Evolutionary conservation across 495 filamentous ascomycete genomes (phyloP).

Genomic region (Lasiosphaeria ovina): DNA sequence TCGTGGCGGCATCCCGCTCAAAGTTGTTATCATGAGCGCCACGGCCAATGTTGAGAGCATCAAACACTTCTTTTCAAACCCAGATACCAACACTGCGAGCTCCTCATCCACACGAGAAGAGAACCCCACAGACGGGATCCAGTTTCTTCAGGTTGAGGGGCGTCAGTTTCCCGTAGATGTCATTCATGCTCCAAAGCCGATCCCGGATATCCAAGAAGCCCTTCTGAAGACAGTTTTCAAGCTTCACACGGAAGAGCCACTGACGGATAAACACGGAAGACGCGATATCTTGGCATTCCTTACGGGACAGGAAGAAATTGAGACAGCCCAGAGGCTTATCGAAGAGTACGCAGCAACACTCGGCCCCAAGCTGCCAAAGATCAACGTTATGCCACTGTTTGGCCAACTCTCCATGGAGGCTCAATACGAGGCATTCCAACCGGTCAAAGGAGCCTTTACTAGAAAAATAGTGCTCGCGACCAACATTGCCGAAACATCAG

Average conservation of each 20-base stretch:
- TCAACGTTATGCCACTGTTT: conserved; percentile 50
- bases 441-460: conserved; percentile 65
- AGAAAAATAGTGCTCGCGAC: conserved; percentile 91
- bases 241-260: conserved; percentile 80
- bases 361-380: conserved; percentile 69
- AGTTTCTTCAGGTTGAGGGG: conserved; percentile 75
- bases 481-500: conserved; percentile 97
- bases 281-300: conserved; percentile 87
- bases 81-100: conserved; percentile 5
- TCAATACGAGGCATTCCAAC: conserved; percentile 83
- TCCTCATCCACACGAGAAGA: background rate
- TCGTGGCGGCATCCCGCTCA: conserved; percentile 70
- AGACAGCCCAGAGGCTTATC: conserved; percentile 73
- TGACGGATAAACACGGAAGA: conserved; percentile 61
- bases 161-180: conserved; percentile 84
- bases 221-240: conserved; percentile 83
- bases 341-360: conserved; percentile 74
- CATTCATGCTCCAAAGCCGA: conserved; percentile 71
- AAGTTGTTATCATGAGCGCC: conserved; percentile 94
- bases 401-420: conserved; percentile 60
- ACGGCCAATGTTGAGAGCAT: conserved; percentile 84
- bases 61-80: conserved; percentile 64
- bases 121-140: conserved; percentile 22
- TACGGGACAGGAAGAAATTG: conserved; percentile 91
- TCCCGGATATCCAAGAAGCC: conserved; percentile 79